phyloP scores from a whole-genome alignment of 2,329 filamentous ascomycete species.

The Aspergillus fijiensis region DNA sequence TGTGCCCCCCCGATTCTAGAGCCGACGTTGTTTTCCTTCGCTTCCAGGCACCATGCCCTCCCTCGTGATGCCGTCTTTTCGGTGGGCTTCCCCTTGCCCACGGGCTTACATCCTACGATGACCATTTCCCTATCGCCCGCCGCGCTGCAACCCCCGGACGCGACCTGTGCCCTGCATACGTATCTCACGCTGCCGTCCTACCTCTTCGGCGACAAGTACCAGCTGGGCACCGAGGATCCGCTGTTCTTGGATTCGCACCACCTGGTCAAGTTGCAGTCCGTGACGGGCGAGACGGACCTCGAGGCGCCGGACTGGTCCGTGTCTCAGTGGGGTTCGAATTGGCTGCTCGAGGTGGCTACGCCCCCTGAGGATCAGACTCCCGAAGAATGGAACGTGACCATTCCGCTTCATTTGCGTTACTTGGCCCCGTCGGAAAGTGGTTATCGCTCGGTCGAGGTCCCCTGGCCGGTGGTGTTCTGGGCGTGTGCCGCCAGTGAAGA shows the following conservation, averaged over 20 bases:
- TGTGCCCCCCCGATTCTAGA: conserved; percentile 43
- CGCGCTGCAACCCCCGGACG: conserved; percentile 48
- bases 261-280: conserved; percentile 64
- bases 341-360: conserved; percentile 71
- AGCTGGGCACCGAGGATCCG: conserved; percentile 58
- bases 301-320: conserved; percentile 85
- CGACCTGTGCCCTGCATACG: conserved; percentile 70
- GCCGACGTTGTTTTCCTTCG: conserved; percentile 78
- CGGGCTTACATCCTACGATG: conserved; percentile 80
- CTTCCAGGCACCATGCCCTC: conserved; percentile 70
- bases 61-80: conserved; percentile 56
- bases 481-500: conserved; percentile 66
- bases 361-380: conserved; percentile 2
- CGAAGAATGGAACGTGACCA: conserved; percentile 41
- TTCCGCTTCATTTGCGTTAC: conserved; percentile 87
- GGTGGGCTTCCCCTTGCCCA: conserved; percentile 65
- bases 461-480: conserved; percentile 88
- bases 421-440: conserved; percentile 62
- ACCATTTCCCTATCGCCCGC: conserved; percentile 61
- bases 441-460: conserved; percentile 58
- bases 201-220: conserved; percentile 85
- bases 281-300: conserved; percentile 77
- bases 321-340: conserved; percentile 72
- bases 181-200: conserved; percentile 79
- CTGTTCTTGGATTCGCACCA: conserved; percentile 82